phyloP scores from a whole-genome alignment of 2,329 filamentous ascomycete species.

The Epichloe bromicola region DNA sequence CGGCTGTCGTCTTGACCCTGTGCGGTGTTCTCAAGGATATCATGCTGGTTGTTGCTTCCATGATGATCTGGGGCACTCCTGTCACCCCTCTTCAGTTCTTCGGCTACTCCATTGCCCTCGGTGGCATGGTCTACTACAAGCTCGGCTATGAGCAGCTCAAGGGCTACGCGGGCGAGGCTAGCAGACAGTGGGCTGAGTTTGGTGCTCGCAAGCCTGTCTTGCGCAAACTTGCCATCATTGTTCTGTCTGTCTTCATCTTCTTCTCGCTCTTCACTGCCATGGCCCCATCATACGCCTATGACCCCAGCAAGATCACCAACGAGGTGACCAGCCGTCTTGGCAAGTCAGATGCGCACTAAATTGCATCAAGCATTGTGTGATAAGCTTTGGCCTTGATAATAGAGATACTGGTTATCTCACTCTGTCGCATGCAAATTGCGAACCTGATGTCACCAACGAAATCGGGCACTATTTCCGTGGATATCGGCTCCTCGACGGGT shows the following conservation, averaged over 20 bases:
- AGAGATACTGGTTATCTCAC: background rate
- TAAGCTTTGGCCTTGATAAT: background rate
- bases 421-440: background rate
- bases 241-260: constrained; percentile 46
- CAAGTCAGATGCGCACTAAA: constrained; percentile 15
- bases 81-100: constrained; percentile 68
- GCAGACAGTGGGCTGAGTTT: constrained; percentile 76
- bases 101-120: constrained; percentile 68
- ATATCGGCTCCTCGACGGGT: too few species aligned
- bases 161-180: constrained; percentile 59
- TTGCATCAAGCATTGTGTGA: background rate
- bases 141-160: constrained; percentile 72
- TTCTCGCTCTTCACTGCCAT: constrained; percentile 59
- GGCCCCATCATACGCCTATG: constrained; percentile 47
- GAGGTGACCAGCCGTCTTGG: constrained; percentile 38
- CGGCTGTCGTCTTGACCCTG: constrained; percentile 72
- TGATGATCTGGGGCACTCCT: constrained; percentile 69
- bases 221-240: constrained; percentile 65
- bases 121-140: constrained; percentile 72
- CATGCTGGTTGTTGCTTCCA: constrained; percentile 64
- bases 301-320: constrained; percentile 35
- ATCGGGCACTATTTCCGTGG: background rate
- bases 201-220: constrained; percentile 62
- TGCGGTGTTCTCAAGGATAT: constrained; percentile 85
- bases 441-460: background rate